A percentile compares a stretch with the other conserved stretches of the same genome.
Conservation (phyloP, 768 basidiomycete genomes). For the Macrocybe gigantea region DNA sequence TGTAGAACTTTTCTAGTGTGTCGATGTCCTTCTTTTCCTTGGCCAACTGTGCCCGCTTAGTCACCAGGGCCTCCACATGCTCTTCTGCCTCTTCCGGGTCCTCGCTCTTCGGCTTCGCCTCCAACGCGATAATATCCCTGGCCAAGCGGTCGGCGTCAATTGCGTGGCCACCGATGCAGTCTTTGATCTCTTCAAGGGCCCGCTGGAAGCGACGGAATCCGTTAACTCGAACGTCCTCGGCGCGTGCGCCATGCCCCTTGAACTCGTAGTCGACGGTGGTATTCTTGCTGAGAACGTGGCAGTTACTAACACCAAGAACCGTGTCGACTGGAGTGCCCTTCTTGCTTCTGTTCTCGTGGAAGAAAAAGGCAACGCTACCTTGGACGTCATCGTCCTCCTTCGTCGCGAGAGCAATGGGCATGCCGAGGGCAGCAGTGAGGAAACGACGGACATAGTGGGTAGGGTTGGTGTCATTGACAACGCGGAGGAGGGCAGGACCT, state of each 20-base stretch:
- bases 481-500: conserved; percentile 18
- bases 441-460: conserved; percentile 14
- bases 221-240: conserved; percentile 11
- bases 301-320: conserved; percentile 21
- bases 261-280: conserved; percentile 21
- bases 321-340: conserved; percentile 16
- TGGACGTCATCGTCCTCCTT: conserved; percentile 16
- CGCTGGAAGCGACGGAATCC: conserved; percentile 16
- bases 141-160: conserved; percentile 11
- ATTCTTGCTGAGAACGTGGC: conserved; percentile 20
- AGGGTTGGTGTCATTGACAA: conserved; percentile 12
- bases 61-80: conserved; percentile 9
- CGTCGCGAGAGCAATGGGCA: conserved; percentile 17
- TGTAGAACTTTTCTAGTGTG: conserved; percentile 16
- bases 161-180: conserved; percentile 5
- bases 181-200: conserved; percentile 18
- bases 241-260: conserved; percentile 14
- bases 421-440: conserved; percentile 21
- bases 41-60: conserved; percentile 10
- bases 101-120: conserved; percentile 16
- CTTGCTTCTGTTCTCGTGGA: conserved; percentile 23
- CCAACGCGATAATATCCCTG: conserved; percentile 15
- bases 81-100: conserved; percentile 6
- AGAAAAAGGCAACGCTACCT: conserved; percentile 23
- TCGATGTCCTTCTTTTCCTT: conserved; percentile 13